Percentiles rank a stretch among this genome's conserved stretches.
phyloP scores from a whole-genome alignment of 176 grass and related monocot species.

The Triticum monococcum region DNA sequence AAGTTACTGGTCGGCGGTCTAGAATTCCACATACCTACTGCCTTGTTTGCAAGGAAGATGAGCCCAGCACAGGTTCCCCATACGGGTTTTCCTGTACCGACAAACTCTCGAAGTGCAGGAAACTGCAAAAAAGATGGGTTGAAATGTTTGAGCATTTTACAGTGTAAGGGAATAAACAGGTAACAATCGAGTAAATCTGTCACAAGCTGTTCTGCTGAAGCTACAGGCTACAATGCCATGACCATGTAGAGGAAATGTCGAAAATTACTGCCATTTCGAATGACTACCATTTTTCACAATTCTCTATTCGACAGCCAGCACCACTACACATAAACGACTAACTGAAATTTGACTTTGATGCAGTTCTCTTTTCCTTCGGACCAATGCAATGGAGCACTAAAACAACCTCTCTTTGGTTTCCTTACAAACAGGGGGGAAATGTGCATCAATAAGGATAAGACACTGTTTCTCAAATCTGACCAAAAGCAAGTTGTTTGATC shows the following conservation, averaged over 20 bases:
- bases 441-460: not conserved
- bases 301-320: not conserved
- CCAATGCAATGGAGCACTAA: not conserved
- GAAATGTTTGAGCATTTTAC: not conserved
- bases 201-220: not conserved
- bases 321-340: not conserved
- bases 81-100: conserved; percentile 78
- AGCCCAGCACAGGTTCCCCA: conserved; percentile 99
- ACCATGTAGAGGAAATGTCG: not conserved
- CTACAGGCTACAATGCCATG: not conserved
- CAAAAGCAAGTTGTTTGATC: not conserved
- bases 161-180: not conserved
- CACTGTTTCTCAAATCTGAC: not conserved
- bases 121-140: conserved; percentile 58
- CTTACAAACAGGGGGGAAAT: not conserved
- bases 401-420: not conserved
- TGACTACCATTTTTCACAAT: not conserved
- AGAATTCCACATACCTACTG: conserved; percentile 64
- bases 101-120: conserved; percentile 90
- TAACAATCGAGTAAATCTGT: not conserved
- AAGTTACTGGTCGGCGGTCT: not conserved
- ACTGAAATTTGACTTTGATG: not conserved
- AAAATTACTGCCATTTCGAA: not conserved
- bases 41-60: conserved; percentile 94
- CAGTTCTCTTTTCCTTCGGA: not conserved